Evolutionary conservation across 352 stramenopile species (phyloP).

Genomic region (Pythium rishiriense): DNA sequence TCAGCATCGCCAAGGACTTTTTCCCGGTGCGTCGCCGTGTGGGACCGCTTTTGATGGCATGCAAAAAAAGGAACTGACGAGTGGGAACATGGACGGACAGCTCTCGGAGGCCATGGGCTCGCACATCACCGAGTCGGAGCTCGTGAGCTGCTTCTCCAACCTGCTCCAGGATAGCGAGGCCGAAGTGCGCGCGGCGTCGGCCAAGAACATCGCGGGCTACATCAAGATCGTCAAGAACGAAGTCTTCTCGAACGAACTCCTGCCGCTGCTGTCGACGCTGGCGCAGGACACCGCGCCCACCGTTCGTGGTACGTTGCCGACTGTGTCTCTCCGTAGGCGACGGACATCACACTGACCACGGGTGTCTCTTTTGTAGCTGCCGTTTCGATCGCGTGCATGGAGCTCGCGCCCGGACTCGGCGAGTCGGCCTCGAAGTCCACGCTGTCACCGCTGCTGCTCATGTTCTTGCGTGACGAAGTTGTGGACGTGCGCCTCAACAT

Average conservation of each 20-base stretch:
- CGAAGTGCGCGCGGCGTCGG: constrained; percentile 91
- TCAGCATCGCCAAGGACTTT: constrained; percentile 94
- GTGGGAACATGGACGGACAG: too few species aligned
- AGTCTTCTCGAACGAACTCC: constrained; percentile 89
- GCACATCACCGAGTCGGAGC: constrained; percentile 83
- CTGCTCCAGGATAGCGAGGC: constrained; percentile 92
- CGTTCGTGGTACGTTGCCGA: constrained; percentile 65
- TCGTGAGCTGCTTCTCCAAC: constrained; percentile 90
- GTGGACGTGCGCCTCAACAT: constrained; percentile 95
- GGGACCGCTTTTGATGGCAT: too few species aligned
- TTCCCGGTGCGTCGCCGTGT: constrained; percentile 68
- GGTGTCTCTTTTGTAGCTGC: constrained; percentile 42
- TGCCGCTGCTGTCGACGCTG: constrained; percentile 87
- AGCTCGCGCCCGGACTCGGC: constrained; percentile 91
- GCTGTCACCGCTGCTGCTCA: constrained; percentile 71
- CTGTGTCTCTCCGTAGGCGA: background rate
- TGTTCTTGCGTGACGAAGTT: constrained; percentile 87
- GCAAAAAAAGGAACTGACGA: too few species aligned
- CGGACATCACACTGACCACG: background rate
- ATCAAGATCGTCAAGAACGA: constrained; percentile 90
- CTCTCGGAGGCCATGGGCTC: constrained; percentile 76
- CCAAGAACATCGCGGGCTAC: constrained; percentile 93
- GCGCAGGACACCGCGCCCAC: constrained; percentile 92
- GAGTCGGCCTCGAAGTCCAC: constrained; percentile 88
- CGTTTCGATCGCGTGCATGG: constrained; percentile 89